Conservation (phyloP, 1,284 basidiomycete genomes). For the Trametes hirsuta region DNA sequence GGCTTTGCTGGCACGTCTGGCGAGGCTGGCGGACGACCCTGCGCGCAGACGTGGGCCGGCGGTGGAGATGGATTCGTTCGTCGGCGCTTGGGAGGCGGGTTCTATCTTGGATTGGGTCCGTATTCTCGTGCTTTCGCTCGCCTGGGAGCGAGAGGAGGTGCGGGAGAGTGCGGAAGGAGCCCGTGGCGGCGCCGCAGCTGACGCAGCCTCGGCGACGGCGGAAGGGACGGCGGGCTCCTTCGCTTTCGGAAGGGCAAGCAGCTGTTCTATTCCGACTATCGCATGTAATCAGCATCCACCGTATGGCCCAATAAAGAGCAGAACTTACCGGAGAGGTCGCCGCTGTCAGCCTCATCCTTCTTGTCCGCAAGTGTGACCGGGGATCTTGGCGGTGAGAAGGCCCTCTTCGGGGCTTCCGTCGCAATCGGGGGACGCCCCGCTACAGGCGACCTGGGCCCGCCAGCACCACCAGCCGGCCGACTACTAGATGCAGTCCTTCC, state of each 20-base stretch:
- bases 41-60: conserved; percentile 25
- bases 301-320: no score
- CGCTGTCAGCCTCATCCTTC: conserved; percentile 10
- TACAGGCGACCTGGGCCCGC: conserved; percentile 14
- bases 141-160: conserved; percentile 14
- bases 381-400: conserved; percentile 29
- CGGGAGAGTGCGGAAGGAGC: conserved; percentile 20
- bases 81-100: conserved; percentile 7
- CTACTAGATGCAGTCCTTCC: conserved; percentile 5
- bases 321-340: conserved; percentile 27
- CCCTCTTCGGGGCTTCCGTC: conserved; percentile 14
- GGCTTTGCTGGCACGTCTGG: conserved; percentile 23
- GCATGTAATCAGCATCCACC: neutral
- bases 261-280: conserved; percentile 29
- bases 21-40: conserved; percentile 20
- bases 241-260: conserved; percentile 26
- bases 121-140: neutral
- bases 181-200: conserved; percentile 14
- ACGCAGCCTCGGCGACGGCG: neutral
- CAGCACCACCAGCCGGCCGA: neutral
- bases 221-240: conserved; percentile 22
- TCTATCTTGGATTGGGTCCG: conserved; percentile 15
- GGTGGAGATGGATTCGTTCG: conserved; percentile 21
- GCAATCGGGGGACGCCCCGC: neutral
- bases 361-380: conserved; percentile 14